Conservation (phyloP, 331 rosid species). For the Acacia pycnantha region DNA sequence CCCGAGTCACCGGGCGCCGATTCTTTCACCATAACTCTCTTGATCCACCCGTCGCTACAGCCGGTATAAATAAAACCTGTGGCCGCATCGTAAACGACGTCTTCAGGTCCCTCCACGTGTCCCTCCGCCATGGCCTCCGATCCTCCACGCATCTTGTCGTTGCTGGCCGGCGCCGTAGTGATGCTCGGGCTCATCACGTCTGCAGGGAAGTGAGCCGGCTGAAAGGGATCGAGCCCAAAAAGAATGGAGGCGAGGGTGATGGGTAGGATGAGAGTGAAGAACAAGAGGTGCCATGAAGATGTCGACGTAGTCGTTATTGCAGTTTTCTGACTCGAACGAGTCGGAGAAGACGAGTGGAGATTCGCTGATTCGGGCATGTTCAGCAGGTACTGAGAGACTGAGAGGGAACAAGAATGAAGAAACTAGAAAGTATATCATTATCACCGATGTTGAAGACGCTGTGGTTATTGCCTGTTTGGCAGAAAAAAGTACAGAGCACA, state of each 20-base stretch:
- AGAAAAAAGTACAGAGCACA: too few species aligned
- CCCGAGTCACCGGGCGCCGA: slow-evolving; percentile 37
- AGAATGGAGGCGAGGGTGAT: neutral
- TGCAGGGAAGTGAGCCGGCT: neutral
- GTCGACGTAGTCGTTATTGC: neutral
- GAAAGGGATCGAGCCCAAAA: neutral
- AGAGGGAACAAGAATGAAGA: neutral
- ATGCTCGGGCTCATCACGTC: neutral
- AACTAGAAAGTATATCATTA: too few species aligned
- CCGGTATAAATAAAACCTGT: slow-evolving; percentile 61
- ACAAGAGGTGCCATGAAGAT: neutral
- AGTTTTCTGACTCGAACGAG: neutral
- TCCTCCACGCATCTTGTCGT: slow-evolving; percentile 4
- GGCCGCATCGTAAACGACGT: slow-evolving; percentile 45
- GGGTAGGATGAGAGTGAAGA: neutral
- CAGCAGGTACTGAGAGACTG: neutral
- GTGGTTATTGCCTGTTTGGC: too few species aligned
- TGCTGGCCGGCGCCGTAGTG: neutral
- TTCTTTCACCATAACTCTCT: slow-evolving; percentile 50
- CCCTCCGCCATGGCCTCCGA: slow-evolving; percentile 44
- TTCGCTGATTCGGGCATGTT: neutral
- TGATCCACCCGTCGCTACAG: slow-evolving; percentile 72
- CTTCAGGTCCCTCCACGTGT: slow-evolving; percentile 47
- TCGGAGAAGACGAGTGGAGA: neutral
- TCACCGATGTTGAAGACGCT: too few species aligned